Conservation (phyloP, 148 eudicot genomes). For the Euryodendron excelsum region DNA sequence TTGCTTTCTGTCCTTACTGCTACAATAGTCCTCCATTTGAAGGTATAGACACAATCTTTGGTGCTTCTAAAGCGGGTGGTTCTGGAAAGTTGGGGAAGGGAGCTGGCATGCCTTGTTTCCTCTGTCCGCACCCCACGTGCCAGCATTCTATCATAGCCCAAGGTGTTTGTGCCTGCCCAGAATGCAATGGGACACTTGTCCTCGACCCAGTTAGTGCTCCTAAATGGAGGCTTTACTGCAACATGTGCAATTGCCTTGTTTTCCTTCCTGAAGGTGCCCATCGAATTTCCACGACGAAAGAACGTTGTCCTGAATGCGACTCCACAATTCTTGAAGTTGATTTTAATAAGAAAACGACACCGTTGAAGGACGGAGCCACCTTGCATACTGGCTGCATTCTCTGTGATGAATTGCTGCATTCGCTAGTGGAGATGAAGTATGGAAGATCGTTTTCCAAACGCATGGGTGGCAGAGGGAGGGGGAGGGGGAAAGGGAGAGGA, state of each 20-base stretch:
- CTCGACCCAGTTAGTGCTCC: slow-evolving; percentile 95
- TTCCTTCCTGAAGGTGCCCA: slow-evolving; percentile 90
- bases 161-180: slow-evolving; percentile 97
- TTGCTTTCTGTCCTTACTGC: slow-evolving; percentile 92
- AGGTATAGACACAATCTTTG: slow-evolving; percentile 66
- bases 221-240: slow-evolving; percentile 88
- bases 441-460: slow-evolving; percentile 69
- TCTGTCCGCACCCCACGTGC: slow-evolving; percentile 95
- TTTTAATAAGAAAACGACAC: slow-evolving; percentile 88
- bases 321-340: slow-evolving; percentile 80
- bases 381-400: slow-evolving; percentile 76
- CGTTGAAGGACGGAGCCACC: slow-evolving; percentile 73
- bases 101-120: slow-evolving; percentile 93
- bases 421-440: slow-evolving; percentile 83
- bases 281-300: slow-evolving; percentile 69
- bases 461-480: slow-evolving; percentile 64
- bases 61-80: slow-evolving; percentile 53
- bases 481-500: slow-evolving; percentile 51
- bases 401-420: slow-evolving; percentile 85
- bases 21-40: slow-evolving; percentile 94
- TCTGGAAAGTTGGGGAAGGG: slow-evolving; percentile 73
- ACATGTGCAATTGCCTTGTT: slow-evolving; percentile 89
- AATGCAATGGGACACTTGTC: slow-evolving; percentile 86
- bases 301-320: slow-evolving; percentile 80
- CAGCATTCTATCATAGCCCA: slow-evolving; percentile 70